A percentile compares a stretch with the other conserved stretches of the same genome.
phyloP scores from a whole-genome alignment of 1,284 basidiomycete species.

The Gymnopus androsaceus region DNA sequence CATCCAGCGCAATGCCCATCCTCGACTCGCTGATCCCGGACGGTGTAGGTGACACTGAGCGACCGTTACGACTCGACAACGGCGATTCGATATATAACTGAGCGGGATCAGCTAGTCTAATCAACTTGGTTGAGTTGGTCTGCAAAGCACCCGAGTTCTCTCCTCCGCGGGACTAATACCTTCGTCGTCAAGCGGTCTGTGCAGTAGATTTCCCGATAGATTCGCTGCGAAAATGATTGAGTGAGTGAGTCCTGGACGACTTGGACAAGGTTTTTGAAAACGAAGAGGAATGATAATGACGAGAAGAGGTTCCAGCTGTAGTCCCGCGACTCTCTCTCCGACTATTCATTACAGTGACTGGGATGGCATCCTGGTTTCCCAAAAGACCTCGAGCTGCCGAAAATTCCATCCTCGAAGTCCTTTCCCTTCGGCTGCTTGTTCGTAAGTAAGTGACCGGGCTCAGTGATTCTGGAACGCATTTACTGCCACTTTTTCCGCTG shows the following conservation, averaged over 20 bases:
- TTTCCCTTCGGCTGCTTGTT: constrained; percentile 30
- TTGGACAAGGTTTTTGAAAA: constrained; percentile 38
- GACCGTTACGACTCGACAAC: constrained; percentile 13
- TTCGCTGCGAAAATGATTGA: constrained; percentile 54
- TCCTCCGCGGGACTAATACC: constrained; percentile 24
- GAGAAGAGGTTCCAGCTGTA: constrained; percentile 10
- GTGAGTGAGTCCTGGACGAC: constrained; percentile 38
- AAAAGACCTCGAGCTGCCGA: constrained; percentile 63
- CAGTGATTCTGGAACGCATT: constrained; percentile 66
- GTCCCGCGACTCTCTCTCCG: constrained; percentile 7
- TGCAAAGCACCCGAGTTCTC: constrained; percentile 41
- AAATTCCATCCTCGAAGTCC: constrained; percentile 46
- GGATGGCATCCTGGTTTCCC: constrained; percentile 59
- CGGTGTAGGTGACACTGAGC: constrained; percentile 31
- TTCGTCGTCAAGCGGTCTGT: constrained; percentile 33
- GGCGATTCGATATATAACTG: constrained; percentile 27
- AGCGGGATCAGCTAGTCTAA: constrained; percentile 40
- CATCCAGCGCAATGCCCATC: constrained; percentile 72
- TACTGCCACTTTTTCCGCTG: constrained; percentile 67
- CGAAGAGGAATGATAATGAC: constrained; percentile 49
- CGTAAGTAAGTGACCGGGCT: constrained; percentile 57
- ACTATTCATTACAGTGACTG: constrained; percentile 28
- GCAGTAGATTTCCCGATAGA: constrained; percentile 60
- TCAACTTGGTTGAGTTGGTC: constrained; percentile 44
- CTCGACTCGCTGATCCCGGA: constrained; percentile 31